These are phyloP conservation scores for Blastocystis sp. DNA, from an alignment of 352 stramenopile species.

Conservation along the genomic window DNA sequence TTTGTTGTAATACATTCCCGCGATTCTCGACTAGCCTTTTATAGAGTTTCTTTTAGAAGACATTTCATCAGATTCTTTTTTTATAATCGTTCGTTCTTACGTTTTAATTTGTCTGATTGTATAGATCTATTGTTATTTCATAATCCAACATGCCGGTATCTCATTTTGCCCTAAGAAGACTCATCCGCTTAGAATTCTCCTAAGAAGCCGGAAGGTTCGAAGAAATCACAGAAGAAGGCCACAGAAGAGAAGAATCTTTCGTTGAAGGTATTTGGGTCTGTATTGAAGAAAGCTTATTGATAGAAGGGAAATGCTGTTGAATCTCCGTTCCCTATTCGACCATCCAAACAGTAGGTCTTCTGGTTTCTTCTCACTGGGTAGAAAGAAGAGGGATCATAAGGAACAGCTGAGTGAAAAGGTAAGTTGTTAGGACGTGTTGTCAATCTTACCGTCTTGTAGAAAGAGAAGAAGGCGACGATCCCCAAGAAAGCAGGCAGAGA, in stretches of 20 bases:
- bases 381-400: not conserved
- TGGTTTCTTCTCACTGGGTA: not conserved
- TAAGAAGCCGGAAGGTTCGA: not conserved
- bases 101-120: no score
- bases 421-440: not conserved
- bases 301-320: not conserved
- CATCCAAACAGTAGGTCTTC: not conserved
- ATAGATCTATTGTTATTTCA: no score
- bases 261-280: not conserved
- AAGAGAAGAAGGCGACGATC: constrained; percentile 26
- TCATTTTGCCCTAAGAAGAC: no score
- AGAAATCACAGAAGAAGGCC: not conserved
- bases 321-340: not conserved
- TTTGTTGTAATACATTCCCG: not conserved
- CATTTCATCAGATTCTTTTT: no score
- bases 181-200: no score
- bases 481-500: not conserved
- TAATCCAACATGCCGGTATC: no score
- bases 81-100: no score
- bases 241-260: not conserved
- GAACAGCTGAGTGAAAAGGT: constrained; percentile 31
- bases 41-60: no score
- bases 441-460: constrained; percentile 35
- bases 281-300: not conserved
- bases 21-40: not conserved